Percentiles rank a stretch among this genome's conserved stretches.
These are phyloP conservation scores for Flaveria sonorensis DNA, from an alignment of 129 eudicot genomes.

Conservation along the genomic window DNA sequence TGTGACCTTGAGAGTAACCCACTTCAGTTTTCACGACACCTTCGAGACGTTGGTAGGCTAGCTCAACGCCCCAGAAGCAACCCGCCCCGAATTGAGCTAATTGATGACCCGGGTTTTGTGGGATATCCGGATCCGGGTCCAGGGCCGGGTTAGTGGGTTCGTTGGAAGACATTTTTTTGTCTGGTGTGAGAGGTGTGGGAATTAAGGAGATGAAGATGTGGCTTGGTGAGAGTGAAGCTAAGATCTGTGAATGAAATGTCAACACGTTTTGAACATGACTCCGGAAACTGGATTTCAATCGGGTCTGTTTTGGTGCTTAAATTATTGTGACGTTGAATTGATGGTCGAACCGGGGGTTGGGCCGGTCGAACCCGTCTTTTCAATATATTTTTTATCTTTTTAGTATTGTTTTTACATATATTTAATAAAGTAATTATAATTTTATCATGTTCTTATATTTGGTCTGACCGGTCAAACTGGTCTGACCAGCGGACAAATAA, in stretches of 20 bases:
- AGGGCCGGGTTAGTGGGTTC: background rate
- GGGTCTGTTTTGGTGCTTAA: too few relatives aligned
- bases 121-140: slow-evolving; percentile 11
- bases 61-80: slow-evolving; percentile 11
- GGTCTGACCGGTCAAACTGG: too few relatives aligned
- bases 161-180: background rate
- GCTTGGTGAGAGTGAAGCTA: background rate
- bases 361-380: too few relatives aligned
- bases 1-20: slow-evolving; percentile 85
- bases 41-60: slow-evolving; percentile 3
- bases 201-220: background rate
- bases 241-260: background rate
- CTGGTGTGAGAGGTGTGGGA: background rate
- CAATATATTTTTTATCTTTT: too few relatives aligned
- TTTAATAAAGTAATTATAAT: too few relatives aligned
- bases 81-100: slow-evolving; percentile 11
- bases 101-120: background rate
- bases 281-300: too few relatives aligned
- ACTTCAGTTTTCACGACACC: slow-evolving; percentile 34
- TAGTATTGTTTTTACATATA: too few relatives aligned
- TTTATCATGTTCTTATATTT: too few relatives aligned
- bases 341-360: too few relatives aligned
- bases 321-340: too few relatives aligned
- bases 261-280: background rate
- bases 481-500: too few relatives aligned